Evolutionary conservation across 2,329 filamentous ascomycete species (phyloP).

Genomic region (Coniella vitis): DNA sequence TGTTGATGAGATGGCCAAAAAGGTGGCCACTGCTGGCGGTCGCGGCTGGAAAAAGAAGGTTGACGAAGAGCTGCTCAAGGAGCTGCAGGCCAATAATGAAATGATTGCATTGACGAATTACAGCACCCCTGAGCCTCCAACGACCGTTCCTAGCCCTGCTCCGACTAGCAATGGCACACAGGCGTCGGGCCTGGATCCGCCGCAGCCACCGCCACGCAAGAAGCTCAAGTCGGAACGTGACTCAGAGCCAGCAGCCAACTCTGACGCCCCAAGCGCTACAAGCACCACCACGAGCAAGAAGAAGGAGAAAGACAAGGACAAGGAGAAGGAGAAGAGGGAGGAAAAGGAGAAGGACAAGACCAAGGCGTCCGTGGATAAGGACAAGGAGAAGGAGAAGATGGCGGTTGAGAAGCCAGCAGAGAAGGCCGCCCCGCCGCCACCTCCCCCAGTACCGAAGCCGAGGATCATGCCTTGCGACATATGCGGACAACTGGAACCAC

Average conservation of each 20-base stretch:
- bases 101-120: conserved; percentile 40
- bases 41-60: conserved; percentile 82
- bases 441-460: conserved; percentile 72
- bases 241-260: conserved; percentile 34
- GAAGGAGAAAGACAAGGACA: conserved; percentile 31
- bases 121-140: conserved; percentile 27
- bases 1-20: conserved; percentile 83
- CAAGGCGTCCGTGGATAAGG: conserved; percentile 35
- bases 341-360: conserved; percentile 42
- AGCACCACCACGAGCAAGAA: conserved; percentile 33
- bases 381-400: conserved; percentile 44
- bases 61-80: conserved; percentile 82
- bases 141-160: conserved; percentile 18
- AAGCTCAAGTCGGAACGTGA: conserved; percentile 53
- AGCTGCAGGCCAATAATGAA: conserved; percentile 60
- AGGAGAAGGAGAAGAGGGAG: conserved; percentile 36
- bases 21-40: conserved; percentile 71
- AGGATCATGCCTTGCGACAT: conserved; percentile 77
- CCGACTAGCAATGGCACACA: conserved; percentile 24
- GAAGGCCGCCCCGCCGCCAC: conserved; percentile 53
- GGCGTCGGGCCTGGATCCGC: conserved; percentile 35
- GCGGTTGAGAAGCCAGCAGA: conserved; percentile 44
- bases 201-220: conserved; percentile 45
- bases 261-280: conserved; percentile 36
- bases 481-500: conserved; percentile 67